A percentile compares a stretch with the other conserved stretches of the same genome.
Evolutionary conservation across 2,329 filamentous ascomycete genomes (phyloP).

Genomic region (Monosporascus sp.): DNA sequence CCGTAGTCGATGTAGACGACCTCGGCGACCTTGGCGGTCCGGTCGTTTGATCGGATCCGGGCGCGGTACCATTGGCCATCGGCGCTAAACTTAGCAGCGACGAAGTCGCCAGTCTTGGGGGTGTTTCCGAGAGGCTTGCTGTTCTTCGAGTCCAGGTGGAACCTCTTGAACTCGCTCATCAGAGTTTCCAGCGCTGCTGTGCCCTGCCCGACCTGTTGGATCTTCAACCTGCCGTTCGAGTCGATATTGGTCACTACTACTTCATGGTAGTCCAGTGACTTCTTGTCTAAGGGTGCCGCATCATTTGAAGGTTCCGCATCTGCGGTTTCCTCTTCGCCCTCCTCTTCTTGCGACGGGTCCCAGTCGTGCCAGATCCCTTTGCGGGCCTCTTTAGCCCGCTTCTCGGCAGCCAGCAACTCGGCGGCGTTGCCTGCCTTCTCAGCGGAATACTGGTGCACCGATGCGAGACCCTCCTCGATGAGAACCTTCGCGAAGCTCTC

Average conservation of each 20-base stretch:
- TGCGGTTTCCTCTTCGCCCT: slow-evolving; percentile 50
- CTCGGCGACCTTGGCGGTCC: slow-evolving; percentile 80
- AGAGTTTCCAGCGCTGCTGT: slow-evolving; percentile 79
- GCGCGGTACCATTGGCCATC: slow-evolving; percentile 95
- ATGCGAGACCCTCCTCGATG: slow-evolving; percentile 88
- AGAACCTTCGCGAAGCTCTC: slow-evolving; percentile 93
- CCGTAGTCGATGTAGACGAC: slow-evolving; percentile 95
- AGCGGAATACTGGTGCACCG: slow-evolving; percentile 89
- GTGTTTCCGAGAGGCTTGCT: slow-evolving; percentile 65
- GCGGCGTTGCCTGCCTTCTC: slow-evolving; percentile 88
- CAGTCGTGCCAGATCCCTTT: slow-evolving; percentile 93
- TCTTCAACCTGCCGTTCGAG: slow-evolving; percentile 73
- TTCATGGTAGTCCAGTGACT: slow-evolving; percentile 79
- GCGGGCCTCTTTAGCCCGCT: slow-evolving; percentile 79
- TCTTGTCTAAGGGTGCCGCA: slow-evolving; percentile 54
- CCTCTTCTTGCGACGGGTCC: slow-evolving; percentile 81
- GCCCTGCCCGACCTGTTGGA: slow-evolving; percentile 84
- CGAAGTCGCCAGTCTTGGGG: slow-evolving; percentile 86
- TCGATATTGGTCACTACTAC: slow-evolving; percentile 91
- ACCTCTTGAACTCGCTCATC: slow-evolving; percentile 86
- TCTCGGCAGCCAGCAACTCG: slow-evolving; percentile 83
- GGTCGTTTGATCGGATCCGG: slow-evolving; percentile 86
- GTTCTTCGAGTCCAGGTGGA: slow-evolving; percentile 82
- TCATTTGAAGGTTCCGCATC: slow-evolving; percentile 49
- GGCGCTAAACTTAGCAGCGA: slow-evolving; percentile 83